Base-by-base conservation (phyloP, 2,329 filamentous ascomycete species). In the Hymenoscyphus fraxineus region DNA sequence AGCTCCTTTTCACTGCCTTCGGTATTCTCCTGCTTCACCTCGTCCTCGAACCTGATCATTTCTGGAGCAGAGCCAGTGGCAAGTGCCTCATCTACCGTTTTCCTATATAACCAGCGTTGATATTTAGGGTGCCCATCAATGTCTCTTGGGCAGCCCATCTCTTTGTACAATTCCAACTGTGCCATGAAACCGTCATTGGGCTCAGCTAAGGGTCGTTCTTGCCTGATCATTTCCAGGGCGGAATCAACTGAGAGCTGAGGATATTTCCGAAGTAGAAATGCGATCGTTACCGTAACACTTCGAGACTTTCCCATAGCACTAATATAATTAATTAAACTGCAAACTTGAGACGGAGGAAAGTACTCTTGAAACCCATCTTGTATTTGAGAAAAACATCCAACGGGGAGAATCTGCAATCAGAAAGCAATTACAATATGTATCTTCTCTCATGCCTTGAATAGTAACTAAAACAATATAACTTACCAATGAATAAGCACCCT, bases 291-390 rank as follows among this genome's bases (percentile, higher is more conserved):
- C 39, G 92, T 89, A 69, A 94, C 91, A 58, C 94, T 98, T 65
- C 95, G 91, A 40, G 93, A 97, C 79, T 96, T 96, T 61, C 95
- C 95, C 88, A 97, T 97, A 27, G 93, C 94, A 82, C 95, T 97
- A 78, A n/a, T 35, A 27, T 10, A 57, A 38, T 54, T 13, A 54
- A 19, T 27, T 27, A 27, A 27, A 27, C 27, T 27, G 27, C 1
- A 27, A 27, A 27, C 27, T 27, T 27, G 27, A 27, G 27, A 27
- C 27, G 2, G 27, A 3, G 27, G 2, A 27, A 27, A 27, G 27
- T 27, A 27, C 27, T 3, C 27, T 27, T 27, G 27, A 27, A 3
- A 27, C 27, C 27, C 27, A 27, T 27, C 27, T 3, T 27, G 27
- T 3, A 27, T 27, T 3, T 27, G 27, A 27, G 27, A 27, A 27